phyloP scores from a whole-genome alignment of 2,329 filamentous ascomycete species.

The Diaporthe sp. region DNA sequence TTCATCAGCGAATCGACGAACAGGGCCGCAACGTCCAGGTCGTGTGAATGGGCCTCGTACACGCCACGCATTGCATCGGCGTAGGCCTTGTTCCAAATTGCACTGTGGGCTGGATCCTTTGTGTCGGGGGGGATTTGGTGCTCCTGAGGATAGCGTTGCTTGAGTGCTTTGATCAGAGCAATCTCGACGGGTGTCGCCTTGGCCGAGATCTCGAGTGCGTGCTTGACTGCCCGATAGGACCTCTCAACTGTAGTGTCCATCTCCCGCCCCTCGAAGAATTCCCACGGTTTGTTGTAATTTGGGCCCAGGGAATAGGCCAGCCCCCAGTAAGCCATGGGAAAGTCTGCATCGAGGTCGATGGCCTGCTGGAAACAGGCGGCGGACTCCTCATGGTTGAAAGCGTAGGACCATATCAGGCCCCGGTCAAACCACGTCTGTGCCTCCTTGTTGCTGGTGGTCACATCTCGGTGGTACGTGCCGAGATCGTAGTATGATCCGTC shows the following conservation, averaged over 20 bases:
- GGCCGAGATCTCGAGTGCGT: constrained; percentile 46
- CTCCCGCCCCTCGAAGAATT: constrained; percentile 75
- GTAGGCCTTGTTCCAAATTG: constrained; percentile 70
- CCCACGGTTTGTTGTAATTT: constrained; percentile 85
- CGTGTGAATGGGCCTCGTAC: constrained; percentile 52
- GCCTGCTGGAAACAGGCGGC: constrained; percentile 74
- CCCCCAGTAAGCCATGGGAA: constrained; percentile 78
- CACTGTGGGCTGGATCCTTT: constrained; percentile 55
- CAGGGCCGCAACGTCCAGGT: constrained; percentile 45
- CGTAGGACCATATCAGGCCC: constrained; percentile 81
- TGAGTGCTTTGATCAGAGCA: constrained; percentile 74
- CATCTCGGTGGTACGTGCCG: constrained; percentile 67
- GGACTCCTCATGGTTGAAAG: constrained; percentile 83
- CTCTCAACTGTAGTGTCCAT: constrained; percentile 61
- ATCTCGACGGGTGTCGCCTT: constrained; percentile 66
- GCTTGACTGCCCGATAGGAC: constrained; percentile 50
- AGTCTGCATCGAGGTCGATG: constrained; percentile 66
- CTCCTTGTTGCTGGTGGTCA: constrained; percentile 65
- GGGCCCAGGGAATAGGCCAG: constrained; percentile 80
- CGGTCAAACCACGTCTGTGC: constrained; percentile 79
- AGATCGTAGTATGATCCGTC: constrained; percentile 71
- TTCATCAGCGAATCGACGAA: constrained; percentile 71
- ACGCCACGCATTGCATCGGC: constrained; percentile 66
- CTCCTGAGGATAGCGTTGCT: constrained; percentile 68
- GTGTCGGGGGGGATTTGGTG: constrained; percentile 53